These are phyloP conservation scores for Tolypocladium pustulatum DNA, from an alignment of 2,329 filamentous ascomycete species.

Conservation along the genomic window DNA sequence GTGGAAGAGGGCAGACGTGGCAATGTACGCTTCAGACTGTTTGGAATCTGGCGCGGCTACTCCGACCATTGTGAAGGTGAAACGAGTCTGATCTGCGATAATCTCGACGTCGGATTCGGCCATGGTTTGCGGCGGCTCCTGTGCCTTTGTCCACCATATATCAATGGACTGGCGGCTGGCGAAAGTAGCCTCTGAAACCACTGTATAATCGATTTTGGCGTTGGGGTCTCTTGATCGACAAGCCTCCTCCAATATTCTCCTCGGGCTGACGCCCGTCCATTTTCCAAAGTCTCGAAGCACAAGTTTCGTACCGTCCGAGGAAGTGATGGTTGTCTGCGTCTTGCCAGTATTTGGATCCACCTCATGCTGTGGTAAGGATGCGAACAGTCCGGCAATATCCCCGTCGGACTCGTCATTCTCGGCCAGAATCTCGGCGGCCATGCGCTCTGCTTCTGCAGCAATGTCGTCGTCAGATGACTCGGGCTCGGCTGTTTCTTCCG, in stretches of 20 bases:
- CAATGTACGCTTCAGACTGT: constrained; percentile 81
- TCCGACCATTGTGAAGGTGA: constrained; percentile 62
- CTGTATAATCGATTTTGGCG: constrained; percentile 55
- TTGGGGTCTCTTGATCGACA: constrained; percentile 69
- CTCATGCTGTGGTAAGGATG: constrained; percentile 49
- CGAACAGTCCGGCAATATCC: constrained; percentile 40
- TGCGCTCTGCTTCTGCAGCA: constrained; percentile 44
- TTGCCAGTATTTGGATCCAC: constrained; percentile 49
- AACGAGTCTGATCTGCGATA: constrained; percentile 35
- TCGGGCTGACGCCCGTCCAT: constrained; percentile 65
- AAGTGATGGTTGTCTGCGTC: constrained; percentile 43
- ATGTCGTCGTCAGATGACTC: constrained; percentile 25
- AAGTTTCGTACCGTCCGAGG: constrained; percentile 42
- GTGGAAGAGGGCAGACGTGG: constrained; percentile 71
- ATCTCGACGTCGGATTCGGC: constrained; percentile 31
- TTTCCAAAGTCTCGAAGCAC: constrained; percentile 76
- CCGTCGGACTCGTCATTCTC: constrained; percentile 43
- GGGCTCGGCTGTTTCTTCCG: constrained; percentile 22
- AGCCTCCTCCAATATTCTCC: constrained; percentile 73
- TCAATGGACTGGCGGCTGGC: constrained; percentile 65
- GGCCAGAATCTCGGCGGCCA: constrained; percentile 48
- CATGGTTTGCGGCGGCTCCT: constrained; percentile 34
- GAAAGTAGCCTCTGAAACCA: constrained; percentile 64
- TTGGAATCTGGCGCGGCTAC: constrained; percentile 64
- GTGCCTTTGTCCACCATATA: constrained; percentile 69